Conservation (phyloP, 257 asterid genomes). For the Nicotiana knightiana region DNA sequence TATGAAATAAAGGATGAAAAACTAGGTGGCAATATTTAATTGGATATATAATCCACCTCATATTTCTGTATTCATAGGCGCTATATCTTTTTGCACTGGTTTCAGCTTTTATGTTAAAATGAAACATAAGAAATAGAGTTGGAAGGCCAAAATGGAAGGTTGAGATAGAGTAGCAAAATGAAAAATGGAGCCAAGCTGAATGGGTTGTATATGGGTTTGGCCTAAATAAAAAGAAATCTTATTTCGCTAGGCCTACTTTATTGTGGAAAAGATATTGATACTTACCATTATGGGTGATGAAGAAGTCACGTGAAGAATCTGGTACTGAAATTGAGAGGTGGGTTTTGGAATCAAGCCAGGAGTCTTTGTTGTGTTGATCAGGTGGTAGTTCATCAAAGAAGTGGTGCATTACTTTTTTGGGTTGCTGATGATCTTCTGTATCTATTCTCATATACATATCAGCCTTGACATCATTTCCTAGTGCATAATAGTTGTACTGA, state of each 20-base stretch:
- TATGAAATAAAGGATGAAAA: too few relatives aligned
- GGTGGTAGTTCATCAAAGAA: constrained; percentile 74
- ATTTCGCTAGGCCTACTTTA: neutral
- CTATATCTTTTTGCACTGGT: too few relatives aligned
- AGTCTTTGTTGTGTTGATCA: constrained; percentile 32
- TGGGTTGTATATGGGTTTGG: too few relatives aligned
- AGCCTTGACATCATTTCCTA: constrained; percentile 7
- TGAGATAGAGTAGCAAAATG: too few relatives aligned
- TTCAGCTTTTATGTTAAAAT: too few relatives aligned
- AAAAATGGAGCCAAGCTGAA: too few relatives aligned
- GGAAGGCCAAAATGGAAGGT: too few relatives aligned
- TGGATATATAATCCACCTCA: too few relatives aligned
- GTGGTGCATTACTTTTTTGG: constrained; percentile 84
- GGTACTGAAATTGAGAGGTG: constrained; percentile 70
- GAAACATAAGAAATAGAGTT: too few relatives aligned
- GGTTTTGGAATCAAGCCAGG: constrained; percentile 34
- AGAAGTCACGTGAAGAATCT: constrained; percentile 64
- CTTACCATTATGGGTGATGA: constrained; percentile 63
- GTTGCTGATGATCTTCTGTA: constrained; percentile 30
- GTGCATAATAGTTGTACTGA: constrained; percentile 8
- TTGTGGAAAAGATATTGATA: neutral
- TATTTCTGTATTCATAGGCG: too few relatives aligned
- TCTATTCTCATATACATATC: constrained; percentile 1
- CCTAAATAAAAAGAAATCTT: neutral
- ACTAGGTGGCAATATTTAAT: too few relatives aligned